A percentile compares a stretch with the other conserved stretches of the same genome.
Conservation (phyloP, 1,284 basidiomycete genomes). For the Fereydounia khargensis region DNA sequence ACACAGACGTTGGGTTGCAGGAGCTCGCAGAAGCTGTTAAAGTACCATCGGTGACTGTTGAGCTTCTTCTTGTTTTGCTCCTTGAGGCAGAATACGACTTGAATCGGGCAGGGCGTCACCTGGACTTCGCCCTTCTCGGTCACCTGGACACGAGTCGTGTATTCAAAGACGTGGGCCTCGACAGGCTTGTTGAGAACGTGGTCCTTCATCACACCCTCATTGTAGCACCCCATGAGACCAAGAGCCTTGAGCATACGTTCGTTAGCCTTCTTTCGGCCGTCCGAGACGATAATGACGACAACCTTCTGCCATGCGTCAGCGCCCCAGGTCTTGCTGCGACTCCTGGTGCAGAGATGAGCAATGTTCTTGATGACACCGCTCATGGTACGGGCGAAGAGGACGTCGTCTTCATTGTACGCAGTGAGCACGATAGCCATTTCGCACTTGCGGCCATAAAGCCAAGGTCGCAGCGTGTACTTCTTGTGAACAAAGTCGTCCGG, state of each 20-base stretch:
- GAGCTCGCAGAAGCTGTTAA: slow-evolving; percentile 57
- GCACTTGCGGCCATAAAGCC: slow-evolving; percentile 71
- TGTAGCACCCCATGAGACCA: slow-evolving; percentile 63
- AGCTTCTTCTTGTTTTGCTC: slow-evolving; percentile 54
- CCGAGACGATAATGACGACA: slow-evolving; percentile 72
- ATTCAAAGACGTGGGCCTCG: slow-evolving; percentile 91
- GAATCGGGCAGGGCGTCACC: slow-evolving; percentile 57
- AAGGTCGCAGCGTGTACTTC: slow-evolving; percentile 82
- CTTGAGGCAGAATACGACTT: slow-evolving; percentile 56
- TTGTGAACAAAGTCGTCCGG: slow-evolving; percentile 85
- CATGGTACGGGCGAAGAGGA: slow-evolving; percentile 86
- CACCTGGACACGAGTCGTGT: slow-evolving; percentile 84
- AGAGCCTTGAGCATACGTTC: slow-evolving; percentile 88
- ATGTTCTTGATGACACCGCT: slow-evolving; percentile 81
- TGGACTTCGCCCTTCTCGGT: slow-evolving; percentile 74
- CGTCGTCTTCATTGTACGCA: slow-evolving; percentile 88
- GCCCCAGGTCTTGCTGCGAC: slow-evolving; percentile 93
- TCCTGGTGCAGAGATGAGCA: slow-evolving; percentile 72
- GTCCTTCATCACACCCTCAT: slow-evolving; percentile 79
- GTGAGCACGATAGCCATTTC: slow-evolving; percentile 81
- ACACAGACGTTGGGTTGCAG: slow-evolving; percentile 80
- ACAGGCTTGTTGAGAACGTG: slow-evolving; percentile 81
- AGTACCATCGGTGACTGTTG: slow-evolving; percentile 53
- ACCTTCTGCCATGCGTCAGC: slow-evolving; percentile 91
- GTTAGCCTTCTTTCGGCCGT: slow-evolving; percentile 87